These are phyloP conservation scores for Rhizopogon salebrosus DNA, from an alignment of 768 basidiomycete species.

Conservation along the genomic window DNA sequence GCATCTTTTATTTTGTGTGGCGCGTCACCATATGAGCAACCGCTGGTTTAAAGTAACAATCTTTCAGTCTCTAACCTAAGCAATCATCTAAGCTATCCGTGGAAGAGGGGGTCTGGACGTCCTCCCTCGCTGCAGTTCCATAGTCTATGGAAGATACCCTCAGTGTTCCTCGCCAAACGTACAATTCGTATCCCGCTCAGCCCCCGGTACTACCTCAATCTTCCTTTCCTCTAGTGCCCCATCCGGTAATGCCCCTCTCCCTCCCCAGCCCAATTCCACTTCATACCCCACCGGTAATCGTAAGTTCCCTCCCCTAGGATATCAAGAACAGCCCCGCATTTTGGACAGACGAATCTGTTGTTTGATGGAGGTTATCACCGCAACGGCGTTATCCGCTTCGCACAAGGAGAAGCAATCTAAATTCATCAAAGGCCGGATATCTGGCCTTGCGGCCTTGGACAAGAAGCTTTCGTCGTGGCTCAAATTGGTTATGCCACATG, in stretches of 20 bases:
- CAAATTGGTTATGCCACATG: background rate
- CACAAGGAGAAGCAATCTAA: too few species aligned
- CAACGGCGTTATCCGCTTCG: too few species aligned
- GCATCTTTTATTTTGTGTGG: conserved; percentile 14
- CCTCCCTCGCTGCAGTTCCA: conserved; percentile 13
- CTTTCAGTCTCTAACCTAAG: conserved; percentile 16
- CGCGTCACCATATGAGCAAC: background rate
- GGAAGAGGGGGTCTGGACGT: conserved; percentile 18
- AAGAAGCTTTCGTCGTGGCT: background rate
- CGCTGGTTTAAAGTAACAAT: background rate
- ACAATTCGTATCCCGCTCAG: background rate
- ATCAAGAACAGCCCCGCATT: too few species aligned
- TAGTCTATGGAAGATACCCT: conserved; percentile 5
- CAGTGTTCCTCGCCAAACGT: conserved; percentile 1
- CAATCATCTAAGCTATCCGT: conserved; percentile 15
- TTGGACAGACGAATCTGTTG: too few species aligned
- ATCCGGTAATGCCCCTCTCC: background rate
- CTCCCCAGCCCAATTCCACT: conserved; percentile 13
- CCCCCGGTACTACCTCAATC: conserved; percentile 3
- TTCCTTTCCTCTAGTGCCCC: conserved; percentile 3
- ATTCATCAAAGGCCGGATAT: too few species aligned
- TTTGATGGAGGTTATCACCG: too few species aligned
- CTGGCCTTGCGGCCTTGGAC: too few species aligned
- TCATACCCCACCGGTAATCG: conserved; percentile 4
- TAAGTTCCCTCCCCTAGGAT: background rate